Percentiles rank a stretch among this genome's conserved stretches.
Evolutionary conservation across 768 basidiomycete genomes (phyloP).

Genomic region (Mycena latifolia): DNA sequence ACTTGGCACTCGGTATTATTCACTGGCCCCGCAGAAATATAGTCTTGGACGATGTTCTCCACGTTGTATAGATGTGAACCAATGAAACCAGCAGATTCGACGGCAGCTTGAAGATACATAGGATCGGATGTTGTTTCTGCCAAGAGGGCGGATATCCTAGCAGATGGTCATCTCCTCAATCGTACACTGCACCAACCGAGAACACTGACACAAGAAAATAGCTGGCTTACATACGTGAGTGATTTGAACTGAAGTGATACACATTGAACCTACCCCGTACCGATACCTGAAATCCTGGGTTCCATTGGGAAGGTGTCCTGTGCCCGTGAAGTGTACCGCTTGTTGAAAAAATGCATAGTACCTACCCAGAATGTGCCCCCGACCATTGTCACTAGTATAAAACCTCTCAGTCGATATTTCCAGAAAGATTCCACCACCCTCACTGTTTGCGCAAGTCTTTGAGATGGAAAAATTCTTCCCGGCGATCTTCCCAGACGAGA

Average conservation of each 20-base stretch:
- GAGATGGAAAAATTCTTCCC: neutral
- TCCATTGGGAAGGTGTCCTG: neutral
- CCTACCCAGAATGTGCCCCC: neutral
- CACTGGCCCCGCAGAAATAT: neutral
- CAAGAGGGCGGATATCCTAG: neutral
- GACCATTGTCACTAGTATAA: neutral
- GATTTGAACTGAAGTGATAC: neutral
- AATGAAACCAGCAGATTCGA: neutral
- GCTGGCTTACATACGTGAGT: neutral
- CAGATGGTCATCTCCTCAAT: neutral
- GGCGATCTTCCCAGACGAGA: neutral
- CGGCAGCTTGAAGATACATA: neutral
- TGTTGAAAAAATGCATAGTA: neutral
- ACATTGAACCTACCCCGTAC: neutral
- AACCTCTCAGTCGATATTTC: no score
- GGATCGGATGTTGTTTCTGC: neutral
- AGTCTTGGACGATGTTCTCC: neutral
- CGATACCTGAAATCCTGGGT: neutral
- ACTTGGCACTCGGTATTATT: neutral
- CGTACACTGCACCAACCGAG: no score
- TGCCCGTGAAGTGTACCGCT: neutral
- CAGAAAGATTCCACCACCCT: neutral
- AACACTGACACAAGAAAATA: neutral
- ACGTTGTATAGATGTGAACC: neutral
- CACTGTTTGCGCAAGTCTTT: neutral